Percentiles rank a stretch among this genome's conserved stretches.
Conservation (phyloP, 2,329 filamentous ascomycete genomes). For the Apiospora phragmitis region DNA sequence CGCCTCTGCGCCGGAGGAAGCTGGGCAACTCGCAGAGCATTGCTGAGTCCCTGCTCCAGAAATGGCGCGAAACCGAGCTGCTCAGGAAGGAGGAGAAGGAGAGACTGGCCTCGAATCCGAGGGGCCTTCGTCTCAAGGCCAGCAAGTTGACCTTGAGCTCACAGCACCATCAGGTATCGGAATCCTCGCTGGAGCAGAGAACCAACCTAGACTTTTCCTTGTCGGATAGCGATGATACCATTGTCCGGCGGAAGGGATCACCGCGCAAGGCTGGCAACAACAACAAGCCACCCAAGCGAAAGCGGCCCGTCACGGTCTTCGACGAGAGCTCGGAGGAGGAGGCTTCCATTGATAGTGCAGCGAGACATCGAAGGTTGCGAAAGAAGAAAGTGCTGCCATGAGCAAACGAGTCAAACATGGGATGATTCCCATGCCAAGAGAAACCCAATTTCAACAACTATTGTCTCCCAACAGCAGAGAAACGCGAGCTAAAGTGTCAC, state of each 20-base stretch:
- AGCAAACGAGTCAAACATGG: too few species aligned
- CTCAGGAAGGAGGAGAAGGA: conserved; percentile 11
- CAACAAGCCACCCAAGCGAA: conserved; percentile 9
- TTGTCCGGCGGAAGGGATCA: neutral
- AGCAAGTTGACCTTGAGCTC: conserved; percentile 10
- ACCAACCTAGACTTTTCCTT: neutral
- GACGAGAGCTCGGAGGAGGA: conserved; percentile 9
- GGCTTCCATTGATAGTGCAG: neutral
- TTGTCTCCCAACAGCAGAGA: too few species aligned
- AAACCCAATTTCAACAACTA: too few species aligned
- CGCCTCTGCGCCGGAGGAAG: conserved; percentile 31
- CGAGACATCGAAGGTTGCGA: conserved; percentile 6
- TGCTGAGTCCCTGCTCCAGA: conserved; percentile 28
- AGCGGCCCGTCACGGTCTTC: conserved; percentile 6
- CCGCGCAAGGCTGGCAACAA: conserved; percentile 12
- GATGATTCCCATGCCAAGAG: too few species aligned
- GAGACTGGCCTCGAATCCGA: conserved; percentile 10
- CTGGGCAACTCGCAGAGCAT: conserved; percentile 26
- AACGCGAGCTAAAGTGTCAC: too few species aligned
- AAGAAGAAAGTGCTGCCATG: conserved; percentile 12
- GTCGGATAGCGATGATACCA: conserved; percentile 3
- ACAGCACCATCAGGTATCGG: neutral
- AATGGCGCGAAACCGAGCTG: conserved; percentile 21
- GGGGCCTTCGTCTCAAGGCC: conserved; percentile 15
- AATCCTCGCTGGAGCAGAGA: too few species aligned